These are phyloP conservation scores for Maudiozyma serrabonitensis DNA, from an alignment of 805 yeast genomes.

Conservation along the genomic window DNA sequence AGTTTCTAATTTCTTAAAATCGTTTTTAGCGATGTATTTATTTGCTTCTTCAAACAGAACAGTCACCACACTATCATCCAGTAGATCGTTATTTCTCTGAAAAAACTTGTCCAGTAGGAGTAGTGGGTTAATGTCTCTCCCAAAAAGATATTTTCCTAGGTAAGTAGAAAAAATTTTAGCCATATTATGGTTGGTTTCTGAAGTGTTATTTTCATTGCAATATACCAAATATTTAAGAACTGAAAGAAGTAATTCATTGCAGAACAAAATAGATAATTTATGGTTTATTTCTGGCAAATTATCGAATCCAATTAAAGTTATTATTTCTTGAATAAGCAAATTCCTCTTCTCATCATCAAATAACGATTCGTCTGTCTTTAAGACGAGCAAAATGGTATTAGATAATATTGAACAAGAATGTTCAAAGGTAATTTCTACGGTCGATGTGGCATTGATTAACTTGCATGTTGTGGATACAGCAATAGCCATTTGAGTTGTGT, in stretches of 20 bases:
- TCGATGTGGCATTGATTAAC: slow-evolving; percentile 18
- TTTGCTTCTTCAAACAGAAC: slow-evolving; percentile 16
- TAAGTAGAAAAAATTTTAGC: slow-evolving; percentile 3
- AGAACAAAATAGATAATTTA: slow-evolving; percentile 15
- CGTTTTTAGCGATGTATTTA: slow-evolving; percentile 15
- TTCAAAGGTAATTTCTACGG: slow-evolving; percentile 20
- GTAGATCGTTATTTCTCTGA: slow-evolving; percentile 3
- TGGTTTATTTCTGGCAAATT: slow-evolving; percentile 8
- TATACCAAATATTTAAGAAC: slow-evolving; percentile 12
- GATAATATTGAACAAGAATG: slow-evolving; percentile 18
- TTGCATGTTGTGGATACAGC: slow-evolving; percentile 12
- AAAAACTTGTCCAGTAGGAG: slow-evolving; percentile 17
- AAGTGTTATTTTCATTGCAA: neutral
- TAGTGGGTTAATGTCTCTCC: slow-evolving; percentile 8
- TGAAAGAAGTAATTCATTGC: slow-evolving; percentile 15
- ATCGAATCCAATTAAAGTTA: slow-evolving; percentile 16
- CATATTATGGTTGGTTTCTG: neutral
- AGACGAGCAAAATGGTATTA: slow-evolving; percentile 8
- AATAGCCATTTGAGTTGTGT: slow-evolving; percentile 6
- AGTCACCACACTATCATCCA: slow-evolving; percentile 8
- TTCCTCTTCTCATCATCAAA: slow-evolving; percentile 1
- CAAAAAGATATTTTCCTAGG: slow-evolving; percentile 12
- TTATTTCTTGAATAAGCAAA: slow-evolving; percentile 11
- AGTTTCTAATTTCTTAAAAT: slow-evolving; percentile 34
- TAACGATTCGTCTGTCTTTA: neutral